Percentiles rank a stretch among this genome's conserved stretches.
phyloP scores from a whole-genome alignment of 2,329 filamentous ascomycete genomes.

The Podosphaera fusca region DNA sequence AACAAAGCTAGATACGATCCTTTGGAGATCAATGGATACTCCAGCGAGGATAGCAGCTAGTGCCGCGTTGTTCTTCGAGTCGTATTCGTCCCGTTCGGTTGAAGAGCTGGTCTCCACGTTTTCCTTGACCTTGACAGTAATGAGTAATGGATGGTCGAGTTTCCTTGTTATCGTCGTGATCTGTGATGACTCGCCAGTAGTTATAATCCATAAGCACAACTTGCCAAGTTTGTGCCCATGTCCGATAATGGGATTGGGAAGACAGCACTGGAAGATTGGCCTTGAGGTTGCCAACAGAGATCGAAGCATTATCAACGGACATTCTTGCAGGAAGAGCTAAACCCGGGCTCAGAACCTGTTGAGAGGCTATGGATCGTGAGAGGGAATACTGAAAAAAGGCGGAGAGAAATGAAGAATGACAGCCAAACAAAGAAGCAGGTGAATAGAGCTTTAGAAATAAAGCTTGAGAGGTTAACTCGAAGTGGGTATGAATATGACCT shows the following conservation, averaged over 20 bases:
- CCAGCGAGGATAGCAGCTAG: conserved; percentile 1
- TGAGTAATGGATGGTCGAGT: not conserved
- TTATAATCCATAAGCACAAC: not conserved
- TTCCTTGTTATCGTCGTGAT: not conserved
- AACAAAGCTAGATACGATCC: conserved; percentile 1
- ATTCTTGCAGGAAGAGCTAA: not conserved
- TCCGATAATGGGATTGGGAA: not conserved
- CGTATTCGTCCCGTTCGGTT: not conserved
- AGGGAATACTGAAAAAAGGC: too few relatives aligned
- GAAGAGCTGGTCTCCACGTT: not conserved
- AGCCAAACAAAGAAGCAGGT: too few relatives aligned
- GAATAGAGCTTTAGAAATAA: too few relatives aligned
- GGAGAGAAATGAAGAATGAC: too few relatives aligned
- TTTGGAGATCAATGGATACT: not conserved
- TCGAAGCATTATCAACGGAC: not conserved
- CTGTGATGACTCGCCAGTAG: not conserved
- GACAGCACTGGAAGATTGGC: not conserved
- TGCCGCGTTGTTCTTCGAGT: not conserved
- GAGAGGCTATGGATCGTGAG: too few relatives aligned
- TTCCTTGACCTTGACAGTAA: not conserved
- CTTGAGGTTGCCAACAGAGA: not conserved
- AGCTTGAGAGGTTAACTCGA: too few relatives aligned
- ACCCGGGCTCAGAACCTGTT: conserved; percentile 1
- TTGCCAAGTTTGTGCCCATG: not conserved
- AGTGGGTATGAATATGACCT: too few relatives aligned